Conservation (phyloP, 805 yeast genomes). For the Zygosaccharomyces gambellarensis region DNA sequence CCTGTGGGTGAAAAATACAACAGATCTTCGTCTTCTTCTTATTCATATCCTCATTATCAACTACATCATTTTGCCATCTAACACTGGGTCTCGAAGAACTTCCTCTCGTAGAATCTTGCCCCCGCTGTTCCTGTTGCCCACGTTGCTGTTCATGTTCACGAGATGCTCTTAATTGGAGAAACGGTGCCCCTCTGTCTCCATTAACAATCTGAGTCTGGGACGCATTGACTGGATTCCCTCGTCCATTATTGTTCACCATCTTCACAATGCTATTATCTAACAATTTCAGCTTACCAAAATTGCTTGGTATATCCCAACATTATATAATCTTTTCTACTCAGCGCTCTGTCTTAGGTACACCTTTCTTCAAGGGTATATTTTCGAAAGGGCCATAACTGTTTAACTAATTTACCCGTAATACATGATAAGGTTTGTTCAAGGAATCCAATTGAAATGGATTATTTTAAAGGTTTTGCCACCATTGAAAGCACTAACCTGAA, state of each 20-base stretch:
- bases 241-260: background rate
- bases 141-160: constrained; percentile 4
- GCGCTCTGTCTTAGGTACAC: no score
- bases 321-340: no score
- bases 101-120: constrained; percentile 3
- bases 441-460: background rate
- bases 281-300: background rate
- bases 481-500: background rate
- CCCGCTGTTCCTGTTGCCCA: constrained; percentile 1
- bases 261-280: background rate
- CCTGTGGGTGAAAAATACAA: constrained; percentile 79
- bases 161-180: constrained; percentile 27
- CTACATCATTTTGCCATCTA: constrained; percentile 77
- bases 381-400: background rate
- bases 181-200: constrained; percentile 19
- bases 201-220: constrained; percentile 23
- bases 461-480: constrained; percentile 1
- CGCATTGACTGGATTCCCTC: constrained; percentile 7
- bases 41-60: constrained; percentile 86
- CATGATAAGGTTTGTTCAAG: background rate
- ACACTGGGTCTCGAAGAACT: constrained; percentile 47
- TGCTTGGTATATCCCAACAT: background rate
- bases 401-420: background rate
- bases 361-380: background rate
- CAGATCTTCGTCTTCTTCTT: constrained; percentile 90